Evolutionary conservation across 352 stramenopile species (phyloP).

Genomic region (Aphanomyces stellatus): DNA sequence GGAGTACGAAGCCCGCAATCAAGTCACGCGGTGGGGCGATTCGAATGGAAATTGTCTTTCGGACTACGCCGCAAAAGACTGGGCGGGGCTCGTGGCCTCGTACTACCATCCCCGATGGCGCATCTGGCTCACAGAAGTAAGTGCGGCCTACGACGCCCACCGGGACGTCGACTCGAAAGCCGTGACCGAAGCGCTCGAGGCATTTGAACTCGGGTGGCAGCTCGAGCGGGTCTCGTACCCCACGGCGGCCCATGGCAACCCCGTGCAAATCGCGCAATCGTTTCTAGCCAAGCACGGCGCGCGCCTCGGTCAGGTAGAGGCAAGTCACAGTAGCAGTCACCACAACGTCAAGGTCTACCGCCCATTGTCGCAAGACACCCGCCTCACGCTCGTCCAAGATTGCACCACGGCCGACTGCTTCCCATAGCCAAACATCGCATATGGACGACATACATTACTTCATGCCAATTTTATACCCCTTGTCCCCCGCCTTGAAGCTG

Average conservation of each 20-base stretch:
- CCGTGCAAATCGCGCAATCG: neutral
- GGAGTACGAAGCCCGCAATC: conserved; percentile 71
- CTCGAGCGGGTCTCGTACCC: conserved; percentile 18
- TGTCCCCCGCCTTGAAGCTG: neutral
- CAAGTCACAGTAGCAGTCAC: too few species aligned
- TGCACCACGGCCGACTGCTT: too few species aligned
- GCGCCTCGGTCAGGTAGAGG: too few species aligned
- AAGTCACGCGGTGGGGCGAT: conserved; percentile 72
- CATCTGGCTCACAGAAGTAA: conserved; percentile 63
- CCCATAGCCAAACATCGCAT: too few species aligned
- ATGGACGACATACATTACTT: neutral
- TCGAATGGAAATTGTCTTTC: conserved; percentile 61
- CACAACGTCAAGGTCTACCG: neutral
- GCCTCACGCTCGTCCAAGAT: too few species aligned
- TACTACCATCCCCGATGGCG: conserved; percentile 67
- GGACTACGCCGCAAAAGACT: conserved; percentile 74
- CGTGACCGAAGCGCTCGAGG: conserved; percentile 36
- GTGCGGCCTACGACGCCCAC: conserved; percentile 44
- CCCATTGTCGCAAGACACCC: too few species aligned
- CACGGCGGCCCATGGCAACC: neutral
- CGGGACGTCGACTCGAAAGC: conserved; percentile 42
- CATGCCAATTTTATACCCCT: neutral
- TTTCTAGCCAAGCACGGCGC: neutral
- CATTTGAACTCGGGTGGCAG: conserved; percentile 73
- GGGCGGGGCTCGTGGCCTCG: conserved; percentile 48